Evolutionary conservation across 202 grass and related monocot species (phyloP).

Genomic region (Hordeum pubiflorum): DNA sequence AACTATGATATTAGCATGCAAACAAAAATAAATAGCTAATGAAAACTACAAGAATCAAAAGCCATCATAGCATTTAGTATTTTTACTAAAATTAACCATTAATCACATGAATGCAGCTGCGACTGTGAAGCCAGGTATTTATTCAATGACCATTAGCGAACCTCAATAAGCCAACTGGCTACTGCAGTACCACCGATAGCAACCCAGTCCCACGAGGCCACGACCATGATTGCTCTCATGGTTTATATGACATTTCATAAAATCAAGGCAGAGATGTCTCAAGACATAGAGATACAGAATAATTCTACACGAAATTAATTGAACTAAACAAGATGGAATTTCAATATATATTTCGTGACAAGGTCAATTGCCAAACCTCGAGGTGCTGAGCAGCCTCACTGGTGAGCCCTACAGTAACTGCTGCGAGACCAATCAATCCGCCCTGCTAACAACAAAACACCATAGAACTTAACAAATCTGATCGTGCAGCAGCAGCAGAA

Average conservation of each 20-base stretch:
- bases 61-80: not conserved
- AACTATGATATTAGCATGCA: not conserved
- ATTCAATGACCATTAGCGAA: not conserved
- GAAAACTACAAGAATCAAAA: not conserved
- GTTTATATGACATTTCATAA: not conserved
- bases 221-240: not conserved
- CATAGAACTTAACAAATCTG: slow-evolving; percentile 32
- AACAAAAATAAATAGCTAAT: not conserved
- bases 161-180: not conserved
- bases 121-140: not conserved
- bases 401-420: slow-evolving; percentile 84
- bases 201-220: not conserved
- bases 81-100: slow-evolving; percentile 8
- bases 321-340: not conserved
- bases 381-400: slow-evolving; percentile 80
- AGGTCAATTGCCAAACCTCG: slow-evolving; percentile 47
- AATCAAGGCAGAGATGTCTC: slow-evolving; percentile 3
- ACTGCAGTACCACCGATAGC: not conserved
- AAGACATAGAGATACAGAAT: not conserved
- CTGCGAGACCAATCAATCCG: slow-evolving; percentile 90
- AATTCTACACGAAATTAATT: not conserved
- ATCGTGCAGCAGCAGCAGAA: not conserved
- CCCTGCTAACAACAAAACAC: slow-evolving; percentile 55
- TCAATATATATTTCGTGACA: not conserved
- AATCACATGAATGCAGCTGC: not conserved